phyloP scores from a whole-genome alignment of 768 basidiomycete genomes.

The Ramaria sp. region DNA sequence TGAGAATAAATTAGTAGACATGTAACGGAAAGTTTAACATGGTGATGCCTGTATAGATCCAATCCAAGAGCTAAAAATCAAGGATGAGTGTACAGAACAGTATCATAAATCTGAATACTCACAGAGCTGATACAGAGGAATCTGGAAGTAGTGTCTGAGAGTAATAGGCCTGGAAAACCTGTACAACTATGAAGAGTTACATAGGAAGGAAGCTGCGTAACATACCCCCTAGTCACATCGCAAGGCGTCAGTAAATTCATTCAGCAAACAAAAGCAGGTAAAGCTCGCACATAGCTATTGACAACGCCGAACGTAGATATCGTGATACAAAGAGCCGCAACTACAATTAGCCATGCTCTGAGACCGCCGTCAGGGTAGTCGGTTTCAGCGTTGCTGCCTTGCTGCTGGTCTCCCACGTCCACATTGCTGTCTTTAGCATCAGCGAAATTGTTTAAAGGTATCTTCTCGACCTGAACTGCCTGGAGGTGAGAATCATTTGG shows the following conservation, averaged over 20 bases:
- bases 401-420: too few relatives aligned
- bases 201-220: constrained; percentile 7
- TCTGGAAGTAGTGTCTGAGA: constrained; percentile 37
- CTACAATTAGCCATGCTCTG: constrained; percentile 40
- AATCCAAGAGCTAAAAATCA: constrained; percentile 57
- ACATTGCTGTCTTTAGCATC: too few relatives aligned
- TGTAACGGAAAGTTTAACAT: neutral
- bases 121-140: constrained; percentile 56
- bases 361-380: constrained; percentile 34
- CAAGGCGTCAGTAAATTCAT: neutral
- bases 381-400: too few relatives aligned
- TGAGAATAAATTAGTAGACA: constrained; percentile 6
- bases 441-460: too few relatives aligned
- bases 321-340: constrained; percentile 31
- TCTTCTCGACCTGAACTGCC: too few relatives aligned
- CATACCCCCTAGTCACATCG: constrained; percentile 52
- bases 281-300: constrained; percentile 23
- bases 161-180: constrained; percentile 72
- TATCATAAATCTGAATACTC: constrained; percentile 11
- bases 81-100: neutral
- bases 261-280: neutral
- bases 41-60: constrained; percentile 55
- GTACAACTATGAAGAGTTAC: neutral
- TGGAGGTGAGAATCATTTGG: too few relatives aligned
- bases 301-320: constrained; percentile 54